Base-by-base conservation (phyloP, 2,329 filamentous ascomycete species). In the Ceratocystis albifundus region DNA sequence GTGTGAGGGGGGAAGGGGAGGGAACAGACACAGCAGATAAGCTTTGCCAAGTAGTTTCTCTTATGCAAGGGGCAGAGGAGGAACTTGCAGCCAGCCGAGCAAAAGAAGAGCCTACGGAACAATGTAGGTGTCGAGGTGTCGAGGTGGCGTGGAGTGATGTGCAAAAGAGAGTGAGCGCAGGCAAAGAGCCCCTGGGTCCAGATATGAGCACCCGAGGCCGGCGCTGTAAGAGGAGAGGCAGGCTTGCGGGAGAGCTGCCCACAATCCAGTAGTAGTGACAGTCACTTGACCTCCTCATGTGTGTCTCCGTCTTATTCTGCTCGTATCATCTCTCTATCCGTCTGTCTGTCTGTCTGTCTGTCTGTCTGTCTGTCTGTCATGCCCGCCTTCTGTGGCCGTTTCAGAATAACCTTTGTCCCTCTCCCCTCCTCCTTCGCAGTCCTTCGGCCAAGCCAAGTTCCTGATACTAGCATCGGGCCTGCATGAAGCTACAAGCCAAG, bases 41-140 rank as follows among this genome's bases (percentile, higher is more conserved):
- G 53, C 53, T 59, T 59, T 36, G 53, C 22, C 15, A 59, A 59
- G 53, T 59, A n/a, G 53, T 59, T 59, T 59, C 53, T 59, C 15
- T 32, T 59, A 36, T 59, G 53, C 53, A 59, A 59, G 53, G 53
- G 53, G 22, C 7, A 10, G 48, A 53, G 48, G 15, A 53, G 48
- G 48, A 22, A 53, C 53, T 25, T 30, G 53, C 28, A 25, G 25
- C 15, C n/a, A 55, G 48, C 53, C 15, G 12, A 17, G 28, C 53
- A 50, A 20, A 59, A 36, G 53, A 59, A 59, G 53, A 8, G 20
- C 5, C 20, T 25, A 17, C 20, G 8, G 17, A 36, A 7, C 12
- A 32, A 59, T 32, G 7, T 15, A 17, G 12, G 6, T 8, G 3
- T n/a, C 4, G 53, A 17, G 12, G 6, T 8, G 3, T n/a, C 4